Base-by-base conservation (phyloP, 768 basidiomycete genomes). In the Boletus bicolor region DNA sequence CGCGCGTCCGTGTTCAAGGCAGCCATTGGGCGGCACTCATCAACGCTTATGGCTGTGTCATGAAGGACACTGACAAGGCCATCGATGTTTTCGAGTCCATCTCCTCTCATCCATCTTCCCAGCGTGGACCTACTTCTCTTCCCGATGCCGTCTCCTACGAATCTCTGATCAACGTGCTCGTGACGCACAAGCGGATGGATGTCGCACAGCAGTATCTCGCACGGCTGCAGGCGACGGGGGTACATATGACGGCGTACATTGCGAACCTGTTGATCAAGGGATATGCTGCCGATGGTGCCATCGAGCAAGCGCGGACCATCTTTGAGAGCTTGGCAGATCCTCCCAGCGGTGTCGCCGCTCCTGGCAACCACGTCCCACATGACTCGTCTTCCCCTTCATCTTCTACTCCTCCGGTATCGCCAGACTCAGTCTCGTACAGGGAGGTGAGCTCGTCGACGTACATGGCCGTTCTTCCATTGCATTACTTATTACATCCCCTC, bases 201-300 rank as follows among this genome's bases (percentile, higher is more conserved):
- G 81, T 94, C 44, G 79, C 94, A 26, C 84, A 86, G 0, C 63
- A 73, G 17, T 93, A 91, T 67, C 70, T 88, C 36, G 68, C 74
- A 34, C 81, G 82, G 54, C 83, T 98, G 76, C 74, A 72, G 24
- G 62, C 72, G 1, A 76, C 80, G 7, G 83, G 84, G 34, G 83
- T 94, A 8, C 88, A 89, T 64, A 87, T 93, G 83, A 98, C 95
- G 2, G 94, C 96, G 7, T 99, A 99, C 72, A 90, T 98, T 60
- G 89, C 88, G 28, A 98, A 98, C 75, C 34, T 68, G 35, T 38
- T 73, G 51, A 79, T 84, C 67, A 79, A 81, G 64, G 86, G 82
- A 4, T 82, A 85, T 63, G 79, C 94, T 0, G 80, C 85, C 28
- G 79, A 78, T 1, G 86, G 87, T 17, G 76, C 87, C 41, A 76